phyloP scores from a whole-genome alignment of 257 asterid genomes.

The Fraxinus quadrangulata region DNA sequence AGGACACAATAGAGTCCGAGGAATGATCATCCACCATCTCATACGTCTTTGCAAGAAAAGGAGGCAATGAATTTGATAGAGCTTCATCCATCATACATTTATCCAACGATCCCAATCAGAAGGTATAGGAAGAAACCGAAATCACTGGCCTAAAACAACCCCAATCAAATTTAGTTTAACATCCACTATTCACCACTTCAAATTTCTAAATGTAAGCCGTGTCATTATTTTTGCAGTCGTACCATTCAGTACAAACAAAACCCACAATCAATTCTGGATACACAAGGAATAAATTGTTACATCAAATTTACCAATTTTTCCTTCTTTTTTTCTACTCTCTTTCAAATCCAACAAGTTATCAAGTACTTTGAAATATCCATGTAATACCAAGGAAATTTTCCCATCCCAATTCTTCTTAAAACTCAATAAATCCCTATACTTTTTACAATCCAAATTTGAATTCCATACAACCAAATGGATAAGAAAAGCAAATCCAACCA shows the following conservation, averaged over 20 bases:
- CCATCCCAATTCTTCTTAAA: neutral
- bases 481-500: slow-evolving; percentile 5
- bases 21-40: slow-evolving; percentile 91
- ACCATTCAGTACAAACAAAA: slow-evolving; percentile 7
- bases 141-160: neutral
- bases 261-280: neutral
- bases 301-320: slow-evolving; percentile 11
- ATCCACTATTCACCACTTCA: slow-evolving; percentile 13
- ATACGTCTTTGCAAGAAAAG: slow-evolving; percentile 81
- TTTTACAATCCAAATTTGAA: slow-evolving; percentile 18
- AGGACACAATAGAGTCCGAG: slow-evolving; percentile 63
- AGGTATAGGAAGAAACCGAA: slow-evolving; percentile 5
- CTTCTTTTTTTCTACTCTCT: slow-evolving; percentile 10
- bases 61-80: slow-evolving; percentile 64
- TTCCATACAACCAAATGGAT: slow-evolving; percentile 1
- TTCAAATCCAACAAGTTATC: slow-evolving; percentile 24
- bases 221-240: neutral
- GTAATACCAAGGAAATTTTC: neutral
- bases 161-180: slow-evolving; percentile 9
- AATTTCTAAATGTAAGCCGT: slow-evolving; percentile 3
- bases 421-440: neutral
- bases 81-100: slow-evolving; percentile 69
- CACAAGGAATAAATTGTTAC: neutral
- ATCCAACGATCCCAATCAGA: slow-evolving; percentile 32
- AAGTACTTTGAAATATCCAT: slow-evolving; percentile 11